Percentiles rank a stretch among this genome's conserved stretches.
phyloP scores from a whole-genome alignment of 1,139 yeast genomes.

The Zygotorulaspora mrakii region DNA sequence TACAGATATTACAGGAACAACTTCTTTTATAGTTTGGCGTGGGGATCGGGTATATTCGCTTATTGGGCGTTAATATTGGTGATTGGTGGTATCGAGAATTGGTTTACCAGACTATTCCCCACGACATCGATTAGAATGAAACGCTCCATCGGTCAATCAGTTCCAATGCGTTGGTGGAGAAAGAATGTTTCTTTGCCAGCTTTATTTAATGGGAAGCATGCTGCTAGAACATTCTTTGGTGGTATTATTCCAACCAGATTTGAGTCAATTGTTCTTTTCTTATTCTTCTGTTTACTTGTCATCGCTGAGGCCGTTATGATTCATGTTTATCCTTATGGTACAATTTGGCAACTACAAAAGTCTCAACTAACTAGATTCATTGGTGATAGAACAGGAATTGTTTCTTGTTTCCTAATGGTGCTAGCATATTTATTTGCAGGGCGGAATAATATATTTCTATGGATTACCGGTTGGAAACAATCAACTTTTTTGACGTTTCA shows the following conservation, averaged over 20 bases:
- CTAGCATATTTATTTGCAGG: constrained; percentile 54
- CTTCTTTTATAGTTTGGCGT: constrained; percentile 43
- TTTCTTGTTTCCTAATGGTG: constrained; percentile 47
- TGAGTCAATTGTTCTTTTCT: constrained; percentile 49
- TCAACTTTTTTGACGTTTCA: constrained; percentile 61
- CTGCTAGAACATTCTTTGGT: constrained; percentile 13
- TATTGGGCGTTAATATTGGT: constrained; percentile 49
- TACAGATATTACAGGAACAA: constrained; percentile 38
- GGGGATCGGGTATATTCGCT: constrained; percentile 48
- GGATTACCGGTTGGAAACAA: constrained; percentile 63
- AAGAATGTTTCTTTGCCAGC: constrained; percentile 48
- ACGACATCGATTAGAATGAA: constrained; percentile 32
- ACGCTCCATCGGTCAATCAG: constrained; percentile 34
- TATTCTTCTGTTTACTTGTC: constrained; percentile 46
- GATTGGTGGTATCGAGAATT: constrained; percentile 42
- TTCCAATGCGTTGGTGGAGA: constrained; percentile 41
- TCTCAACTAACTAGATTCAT: constrained; percentile 51
- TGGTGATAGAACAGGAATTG: constrained; percentile 56
- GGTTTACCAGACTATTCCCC: constrained; percentile 22
- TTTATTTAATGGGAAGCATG: constrained; percentile 36
- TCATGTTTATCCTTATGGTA: constrained; percentile 41
- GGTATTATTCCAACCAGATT: constrained; percentile 56
- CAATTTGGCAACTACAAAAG: constrained; percentile 40
- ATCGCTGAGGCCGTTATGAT: constrained; percentile 45
- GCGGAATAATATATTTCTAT: constrained; percentile 61